Conservation (phyloP, 345 rosid species). For the Nephelium lappaceum region DNA sequence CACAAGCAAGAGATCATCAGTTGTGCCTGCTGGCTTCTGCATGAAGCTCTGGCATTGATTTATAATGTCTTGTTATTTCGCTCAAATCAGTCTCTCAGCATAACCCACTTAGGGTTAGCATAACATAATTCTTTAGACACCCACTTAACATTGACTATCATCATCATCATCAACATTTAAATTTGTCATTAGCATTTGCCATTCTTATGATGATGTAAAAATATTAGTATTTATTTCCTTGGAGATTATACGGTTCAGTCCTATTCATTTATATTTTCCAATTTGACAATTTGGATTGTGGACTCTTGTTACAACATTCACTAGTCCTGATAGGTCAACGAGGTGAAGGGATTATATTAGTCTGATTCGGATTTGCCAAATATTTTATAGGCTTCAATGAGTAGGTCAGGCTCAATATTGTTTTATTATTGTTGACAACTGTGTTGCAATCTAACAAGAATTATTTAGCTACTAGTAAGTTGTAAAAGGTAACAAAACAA, state of each 20-base stretch:
- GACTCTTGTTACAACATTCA: neutral
- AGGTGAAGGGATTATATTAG: no score
- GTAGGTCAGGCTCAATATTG: no score
- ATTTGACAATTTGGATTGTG: neutral
- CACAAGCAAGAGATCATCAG: conserved; percentile 55
- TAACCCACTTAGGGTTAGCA: conserved; percentile 28
- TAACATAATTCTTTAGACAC: conserved; percentile 42
- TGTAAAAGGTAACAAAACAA: no score
- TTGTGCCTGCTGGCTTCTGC: conserved; percentile 73
- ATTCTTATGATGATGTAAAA: conserved; percentile 42
- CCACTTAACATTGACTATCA: conserved; percentile 28
- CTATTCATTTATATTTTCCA: conserved; percentile 23
- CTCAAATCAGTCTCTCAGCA: conserved; percentile 21
- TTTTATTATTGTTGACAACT: no score
- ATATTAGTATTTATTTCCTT: conserved; percentile 25
- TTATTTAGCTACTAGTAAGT: no score
- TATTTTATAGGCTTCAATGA: no score
- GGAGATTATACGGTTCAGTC: conserved; percentile 11
- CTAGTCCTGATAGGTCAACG: neutral
- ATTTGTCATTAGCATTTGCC: conserved; percentile 28
- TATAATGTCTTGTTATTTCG: neutral
- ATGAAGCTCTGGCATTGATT: conserved; percentile 92
- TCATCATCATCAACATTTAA: conserved; percentile 27
- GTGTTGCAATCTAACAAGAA: no score
- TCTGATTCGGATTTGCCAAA: no score